Percentiles rank a stretch among this genome's conserved stretches.
These are phyloP conservation scores for Oenanthe javanica DNA, from an alignment of 140 eudicot species.

Conservation along the genomic window DNA sequence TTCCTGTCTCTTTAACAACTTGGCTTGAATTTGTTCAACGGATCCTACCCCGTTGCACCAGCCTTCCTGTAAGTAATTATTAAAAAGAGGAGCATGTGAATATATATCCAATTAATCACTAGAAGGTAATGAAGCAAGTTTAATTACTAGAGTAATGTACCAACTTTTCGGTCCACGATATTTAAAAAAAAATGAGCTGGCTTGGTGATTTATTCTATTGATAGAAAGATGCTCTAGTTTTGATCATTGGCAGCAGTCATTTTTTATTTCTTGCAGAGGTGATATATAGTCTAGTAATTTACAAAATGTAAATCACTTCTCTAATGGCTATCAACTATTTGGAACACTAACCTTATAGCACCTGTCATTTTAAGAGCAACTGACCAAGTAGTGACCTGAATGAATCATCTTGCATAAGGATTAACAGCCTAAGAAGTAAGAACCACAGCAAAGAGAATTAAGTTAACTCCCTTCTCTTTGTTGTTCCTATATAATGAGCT, in stretches of 20 bases:
- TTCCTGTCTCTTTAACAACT: slow-evolving; percentile 89
- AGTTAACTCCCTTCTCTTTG: neutral
- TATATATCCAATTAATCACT: neutral
- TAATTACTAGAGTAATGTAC: neutral
- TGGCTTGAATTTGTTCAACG: slow-evolving; percentile 91
- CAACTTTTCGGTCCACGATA: neutral
- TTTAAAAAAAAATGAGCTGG: neutral
- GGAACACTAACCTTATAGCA: neutral
- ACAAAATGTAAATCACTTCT: neutral
- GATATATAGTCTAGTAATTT: too few relatives aligned
- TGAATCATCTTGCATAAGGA: neutral
- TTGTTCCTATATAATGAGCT: neutral
- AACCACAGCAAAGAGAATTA: neutral
- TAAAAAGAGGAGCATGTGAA: neutral
- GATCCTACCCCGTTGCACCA: slow-evolving; percentile 97
- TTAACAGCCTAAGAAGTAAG: neutral
- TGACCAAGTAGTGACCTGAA: neutral
- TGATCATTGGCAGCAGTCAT: neutral
- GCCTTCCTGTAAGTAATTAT: slow-evolving; percentile 54
- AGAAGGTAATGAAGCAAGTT: neutral
- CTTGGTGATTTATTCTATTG: neutral
- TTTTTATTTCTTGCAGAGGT: neutral
- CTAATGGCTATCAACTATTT: neutral
- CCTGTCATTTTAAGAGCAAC: neutral
- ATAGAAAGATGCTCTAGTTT: neutral